Evolutionary conservation across 1,139 yeast species (phyloP).

Genomic region (Scheffersomyces stambukii): DNA sequence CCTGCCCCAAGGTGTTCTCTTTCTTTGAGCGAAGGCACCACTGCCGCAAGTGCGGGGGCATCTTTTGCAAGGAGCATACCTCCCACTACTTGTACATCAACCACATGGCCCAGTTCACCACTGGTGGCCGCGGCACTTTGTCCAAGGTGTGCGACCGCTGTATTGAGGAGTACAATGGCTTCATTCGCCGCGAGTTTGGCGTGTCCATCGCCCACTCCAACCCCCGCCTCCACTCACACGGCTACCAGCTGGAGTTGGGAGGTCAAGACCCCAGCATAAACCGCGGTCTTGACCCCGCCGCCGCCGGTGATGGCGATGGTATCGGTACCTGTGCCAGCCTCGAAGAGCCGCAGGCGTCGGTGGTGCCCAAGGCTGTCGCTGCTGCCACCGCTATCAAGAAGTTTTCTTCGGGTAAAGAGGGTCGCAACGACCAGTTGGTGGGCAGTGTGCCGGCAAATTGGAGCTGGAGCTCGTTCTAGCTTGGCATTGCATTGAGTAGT

Average conservation of each 20-base stretch:
- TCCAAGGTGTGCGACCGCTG: constrained; percentile 80
- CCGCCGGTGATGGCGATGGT: no score
- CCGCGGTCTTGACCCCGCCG: no score
- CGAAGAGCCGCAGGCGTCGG: no score
- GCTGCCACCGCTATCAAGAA: no score
- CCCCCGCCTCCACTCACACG: constrained; percentile 4
- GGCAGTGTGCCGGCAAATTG: constrained; percentile 72
- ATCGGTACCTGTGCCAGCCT: background rate
- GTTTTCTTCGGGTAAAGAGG: constrained; percentile 9
- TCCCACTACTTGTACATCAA: constrained; percentile 59
- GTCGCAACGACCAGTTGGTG: constrained; percentile 18
- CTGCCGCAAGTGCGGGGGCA: constrained; percentile 90
- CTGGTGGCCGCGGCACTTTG: constrained; percentile 70
- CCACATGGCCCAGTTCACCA: constrained; percentile 64
- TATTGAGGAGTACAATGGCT: constrained; percentile 62
- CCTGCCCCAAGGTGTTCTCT: constrained; percentile 62
- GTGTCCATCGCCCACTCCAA: constrained; percentile 10
- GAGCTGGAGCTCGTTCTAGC: constrained; percentile 69
- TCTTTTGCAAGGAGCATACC: constrained; percentile 73
- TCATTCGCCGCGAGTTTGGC: constrained; percentile 41
- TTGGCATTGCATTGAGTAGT: no score
- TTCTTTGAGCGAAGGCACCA: constrained; percentile 88
- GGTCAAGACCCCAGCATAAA: no score
- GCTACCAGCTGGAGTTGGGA: background rate
- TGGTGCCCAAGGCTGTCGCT: no score